Evolutionary conservation across 208 protist species (phyloP), one percentile per base, ranked within the genome.

Genomic region (Crithidia expoeki): DNA sequence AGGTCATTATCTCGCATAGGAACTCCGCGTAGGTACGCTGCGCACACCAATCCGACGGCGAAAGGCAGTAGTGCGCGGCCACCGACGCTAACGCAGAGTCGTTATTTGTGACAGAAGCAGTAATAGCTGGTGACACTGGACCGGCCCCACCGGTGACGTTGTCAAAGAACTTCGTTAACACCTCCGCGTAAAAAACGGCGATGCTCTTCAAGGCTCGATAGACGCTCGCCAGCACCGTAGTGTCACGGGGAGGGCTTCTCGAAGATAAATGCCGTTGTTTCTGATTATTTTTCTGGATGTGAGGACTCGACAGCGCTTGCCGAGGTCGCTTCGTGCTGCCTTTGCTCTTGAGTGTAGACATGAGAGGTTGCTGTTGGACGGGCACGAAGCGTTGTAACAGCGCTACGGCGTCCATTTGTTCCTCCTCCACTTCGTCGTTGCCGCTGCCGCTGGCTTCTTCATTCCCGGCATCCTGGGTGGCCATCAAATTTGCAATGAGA

Each of bases 1-100:
- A 89, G 4, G 80, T 62, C 86, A 94, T 92, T 27, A 85, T n/a
- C 51, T 79, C 81, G 61, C 86, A 92, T 12, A 89, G 68, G 66
- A 94, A 92, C 21, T 44, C 65, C 10, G 79, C 75, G 56, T 84
- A 83, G 33, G 83, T 88, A 56, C 86, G 84, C 21, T 80, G 52
- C 19, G 36, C 57, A 68, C 84, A 87, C 46, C 85, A 34, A 30
- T 67, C 65, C 9, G 64, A 70, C 2, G 71, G 71, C 7, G 62
- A 62, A 19, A 76, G 14, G 55, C 55, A 47, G 38, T n/a, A n/a
- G 36, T 17, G 21, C 70, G 51, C 44, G 17, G 19, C 30, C 34
- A 14, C 17, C 49, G 17, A 27, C 9, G 19, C 23, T 6, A 21
- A 38, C 25, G 52, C 14, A 12, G 63, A 49, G 21, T 25, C 10